Evolutionary conservation across 768 basidiomycete genomes (phyloP), one percentile per base, ranked within the genome.

Genomic region (Agaricus sinodeliciosus): DNA sequence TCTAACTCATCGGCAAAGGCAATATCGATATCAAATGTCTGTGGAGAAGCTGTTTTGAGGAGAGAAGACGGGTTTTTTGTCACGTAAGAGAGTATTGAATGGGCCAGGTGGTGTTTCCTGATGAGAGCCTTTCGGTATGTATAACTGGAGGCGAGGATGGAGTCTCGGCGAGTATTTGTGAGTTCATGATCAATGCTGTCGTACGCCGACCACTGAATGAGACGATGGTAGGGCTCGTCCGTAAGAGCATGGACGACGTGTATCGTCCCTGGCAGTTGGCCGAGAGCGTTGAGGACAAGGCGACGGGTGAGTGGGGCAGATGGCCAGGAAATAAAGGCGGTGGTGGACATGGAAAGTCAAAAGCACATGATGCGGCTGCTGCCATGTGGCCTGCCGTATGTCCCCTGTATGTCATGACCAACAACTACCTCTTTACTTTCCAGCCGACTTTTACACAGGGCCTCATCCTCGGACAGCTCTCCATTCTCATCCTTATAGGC

Each of bases 361-460:
- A 37, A 18, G 9, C 48, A 37, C 35, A 31, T 51, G 49, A 41
- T 41, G 26, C 28, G 18, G 8, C 22, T 22, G 8, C 22, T 22
- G 22, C 22, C 22, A 22, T 22, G 22, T 22, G 22, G 22, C 22
- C 22, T 22, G 22, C 42, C 49, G 22, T 19, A 51, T 51, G 49
- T n/a, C 41, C 42, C 28, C 45, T 57, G 63, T 67, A 55, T 44
- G 51, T 54, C 28, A 78, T 78, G 81, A 72, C 72, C 46, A 66
- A 65, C 59, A 81, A 78, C 63, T 85, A 84, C 69, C 65, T 90
- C 44, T 79, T 89, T 59, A 83, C 84, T 34, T 73, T 90, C 40
- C 82, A 87, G 60, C 90, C 87, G 18, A 94, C 91, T 1, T 99
- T 99, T 69, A 96, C 94, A 0, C 94, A 97, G 65, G 95, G 95